Base-by-base conservation (phyloP, 2,329 filamentous ascomycete genomes). In the Lachnellula arida region DNA sequence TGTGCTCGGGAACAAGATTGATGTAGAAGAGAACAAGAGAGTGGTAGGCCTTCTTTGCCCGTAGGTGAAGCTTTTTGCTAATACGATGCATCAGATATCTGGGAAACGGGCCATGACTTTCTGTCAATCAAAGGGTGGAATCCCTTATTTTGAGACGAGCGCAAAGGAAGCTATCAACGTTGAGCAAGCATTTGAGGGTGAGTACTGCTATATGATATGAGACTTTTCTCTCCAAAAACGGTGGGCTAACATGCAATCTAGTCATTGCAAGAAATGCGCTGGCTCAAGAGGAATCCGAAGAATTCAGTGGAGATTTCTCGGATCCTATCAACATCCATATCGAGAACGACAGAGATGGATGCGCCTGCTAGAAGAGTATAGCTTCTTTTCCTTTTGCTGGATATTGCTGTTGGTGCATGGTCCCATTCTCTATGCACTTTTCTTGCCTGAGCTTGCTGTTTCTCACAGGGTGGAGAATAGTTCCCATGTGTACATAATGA, bases 141-240 rank as follows among this genome's bases (percentile, higher is more conserved):
- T 99, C 63, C 94, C 94, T 17, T 99, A 99, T 75, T 99, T 99
- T 70, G 94, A 99, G 83, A 99, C 94, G 17, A 97, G 92, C 75
- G 94, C 94, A 59, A 99, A 99, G 79, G 94, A 99, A 74, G 94
- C 93, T 58, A 88, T 97, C 75, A 99, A 99, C 70, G 94, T 99
- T 44, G 94, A 99, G 75, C 91, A 89, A 70, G 87, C 87, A 46
- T 90, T 90, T 64, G 81, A 84, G 70, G 80, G 81, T 83, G 70
- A 25, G 39, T 58, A 42, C 52, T 28, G 46, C 51, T 11, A 11
- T 5, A 14, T 15, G 14, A 11, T 5, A 14, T 15, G 14, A 12
- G 19, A 14, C 23, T n/a, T 2, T 22, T 32, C 23, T 6, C 4
- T 25, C 51, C 3, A 17, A 6, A 22, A 8, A 42, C 40, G 37